Conservation (phyloP, 202 grass and related monocot genomes). For the Sporobolus alterniflorus region DNA sequence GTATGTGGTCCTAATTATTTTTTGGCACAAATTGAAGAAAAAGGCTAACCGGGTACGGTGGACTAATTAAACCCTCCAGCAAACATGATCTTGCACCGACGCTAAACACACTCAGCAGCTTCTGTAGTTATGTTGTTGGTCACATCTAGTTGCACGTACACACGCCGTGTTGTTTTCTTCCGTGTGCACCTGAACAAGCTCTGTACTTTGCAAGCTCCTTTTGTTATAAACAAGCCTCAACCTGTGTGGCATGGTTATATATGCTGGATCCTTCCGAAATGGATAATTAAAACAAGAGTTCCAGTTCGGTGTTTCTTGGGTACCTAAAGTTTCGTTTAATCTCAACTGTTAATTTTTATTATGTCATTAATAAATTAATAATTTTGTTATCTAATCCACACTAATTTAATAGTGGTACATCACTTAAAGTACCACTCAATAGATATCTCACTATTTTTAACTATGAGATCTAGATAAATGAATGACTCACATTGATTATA, state of each 20-base stretch:
- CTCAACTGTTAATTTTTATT: too few relatives aligned
- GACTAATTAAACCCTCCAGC: neutral
- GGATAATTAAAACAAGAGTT: neutral
- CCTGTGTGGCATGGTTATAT: constrained; percentile 5
- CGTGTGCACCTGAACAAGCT: constrained; percentile 34
- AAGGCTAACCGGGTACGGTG: neutral
- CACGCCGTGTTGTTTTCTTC: constrained; percentile 18
- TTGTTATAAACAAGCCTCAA: neutral
- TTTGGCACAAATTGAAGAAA: neutral
- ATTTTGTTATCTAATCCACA: too few relatives aligned
- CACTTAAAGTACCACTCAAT: too few relatives aligned
- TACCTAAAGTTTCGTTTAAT: too few relatives aligned
- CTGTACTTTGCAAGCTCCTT: constrained; percentile 5
- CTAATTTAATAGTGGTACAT: too few relatives aligned
- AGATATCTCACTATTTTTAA: too few relatives aligned
- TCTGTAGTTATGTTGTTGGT: constrained; percentile 30
- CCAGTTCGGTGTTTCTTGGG: too few relatives aligned
- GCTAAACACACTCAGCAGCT: neutral
- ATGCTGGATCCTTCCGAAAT: neutral
- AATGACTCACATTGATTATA: too few relatives aligned
- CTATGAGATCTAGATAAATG: too few relatives aligned
- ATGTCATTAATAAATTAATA: too few relatives aligned
- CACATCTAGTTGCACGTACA: constrained; percentile 38
- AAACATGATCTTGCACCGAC: constrained; percentile 2
- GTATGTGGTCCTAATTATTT: constrained; percentile 16